phyloP scores from a whole-genome alignment of 2,329 filamentous ascomycete genomes.

The Fonsecaea monophora region DNA sequence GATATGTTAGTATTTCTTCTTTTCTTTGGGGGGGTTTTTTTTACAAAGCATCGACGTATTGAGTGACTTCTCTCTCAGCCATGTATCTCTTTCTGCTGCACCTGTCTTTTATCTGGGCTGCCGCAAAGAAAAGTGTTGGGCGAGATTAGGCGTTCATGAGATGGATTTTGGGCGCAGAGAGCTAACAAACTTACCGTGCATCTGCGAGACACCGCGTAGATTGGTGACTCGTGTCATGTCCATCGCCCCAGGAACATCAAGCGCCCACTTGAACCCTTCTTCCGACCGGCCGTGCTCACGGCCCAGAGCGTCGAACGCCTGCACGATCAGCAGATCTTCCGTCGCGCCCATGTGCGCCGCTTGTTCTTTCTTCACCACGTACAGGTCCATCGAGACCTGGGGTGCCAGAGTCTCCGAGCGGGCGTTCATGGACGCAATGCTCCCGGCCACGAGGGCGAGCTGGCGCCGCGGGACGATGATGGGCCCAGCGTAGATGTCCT shows the following conservation, averaged over 20 bases:
- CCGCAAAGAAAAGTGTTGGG: background rate
- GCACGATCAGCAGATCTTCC: slow-evolving; percentile 27
- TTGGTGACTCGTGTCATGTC: slow-evolving; percentile 24
- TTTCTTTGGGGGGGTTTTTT: background rate
- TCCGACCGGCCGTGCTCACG: slow-evolving; percentile 21
- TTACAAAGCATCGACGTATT: too few relatives aligned
- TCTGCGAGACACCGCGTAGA: slow-evolving; percentile 17
- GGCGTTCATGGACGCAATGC: slow-evolving; percentile 21
- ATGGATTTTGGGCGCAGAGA: background rate
- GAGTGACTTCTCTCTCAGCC: too few relatives aligned
- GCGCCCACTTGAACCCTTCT: slow-evolving; percentile 27
- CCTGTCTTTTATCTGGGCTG: background rate
- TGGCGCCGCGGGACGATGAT: slow-evolving; percentile 28
- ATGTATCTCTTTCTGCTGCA: too few relatives aligned
- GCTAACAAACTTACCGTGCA: slow-evolving; percentile 16
- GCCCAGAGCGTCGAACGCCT: slow-evolving; percentile 28
- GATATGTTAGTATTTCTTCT: background rate
- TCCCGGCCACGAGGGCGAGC: slow-evolving; percentile 17
- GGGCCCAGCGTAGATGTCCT: slow-evolving; percentile 25
- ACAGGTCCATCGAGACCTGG: slow-evolving; percentile 25
- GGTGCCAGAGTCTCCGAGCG: slow-evolving; percentile 2
- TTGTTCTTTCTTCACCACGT: slow-evolving; percentile 25
- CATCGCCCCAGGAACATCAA: slow-evolving; percentile 25
- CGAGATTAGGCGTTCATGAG: too few relatives aligned
- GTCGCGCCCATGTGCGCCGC: slow-evolving; percentile 19